Conservation (phyloP, 108 stramenopile species). For the Poteriospumella lacustris region DNA sequence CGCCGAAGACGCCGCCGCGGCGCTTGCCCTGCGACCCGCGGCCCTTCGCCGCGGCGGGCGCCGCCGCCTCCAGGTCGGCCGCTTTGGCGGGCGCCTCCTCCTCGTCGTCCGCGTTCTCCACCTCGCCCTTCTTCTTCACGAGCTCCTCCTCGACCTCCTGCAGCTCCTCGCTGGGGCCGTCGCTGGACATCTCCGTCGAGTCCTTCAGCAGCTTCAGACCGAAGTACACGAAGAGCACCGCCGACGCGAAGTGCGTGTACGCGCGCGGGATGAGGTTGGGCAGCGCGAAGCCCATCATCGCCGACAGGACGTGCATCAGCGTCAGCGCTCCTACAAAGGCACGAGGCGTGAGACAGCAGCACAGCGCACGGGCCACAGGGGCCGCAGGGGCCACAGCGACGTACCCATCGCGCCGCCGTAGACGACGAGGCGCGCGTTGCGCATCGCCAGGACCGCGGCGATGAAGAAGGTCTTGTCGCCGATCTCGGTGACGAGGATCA, state of each 20-base stretch:
- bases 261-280: slow-evolving; percentile 72
- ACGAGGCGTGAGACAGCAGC: slow-evolving; percentile 79
- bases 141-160: slow-evolving; percentile 96
- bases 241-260: slow-evolving; percentile 80
- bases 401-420: slow-evolving; percentile 75
- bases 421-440: slow-evolving; percentile 75
- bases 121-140: slow-evolving; percentile 42
- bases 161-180: slow-evolving; percentile 85
- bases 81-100: not conserved
- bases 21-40: slow-evolving; percentile 20
- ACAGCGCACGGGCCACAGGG: slow-evolving; percentile 73
- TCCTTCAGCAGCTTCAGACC: slow-evolving; percentile 84
- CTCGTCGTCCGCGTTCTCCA: slow-evolving; percentile 37
- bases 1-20: not conserved
- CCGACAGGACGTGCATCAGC: slow-evolving; percentile 85
- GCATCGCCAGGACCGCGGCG: slow-evolving; percentile 94
- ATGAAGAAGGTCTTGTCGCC: slow-evolving; percentile 99
- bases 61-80: slow-evolving; percentile 42
- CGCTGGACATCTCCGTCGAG: slow-evolving; percentile 65
- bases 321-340: slow-evolving; percentile 27
- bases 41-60: slow-evolving; percentile 43
- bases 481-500: slow-evolving; percentile 96
- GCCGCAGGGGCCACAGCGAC: slow-evolving; percentile 88
- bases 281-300: slow-evolving; percentile 83
- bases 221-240: slow-evolving; percentile 91